These are phyloP conservation scores for Sporothrix inflata DNA, from an alignment of 2,329 filamentous ascomycete species.

Conservation along the genomic window DNA sequence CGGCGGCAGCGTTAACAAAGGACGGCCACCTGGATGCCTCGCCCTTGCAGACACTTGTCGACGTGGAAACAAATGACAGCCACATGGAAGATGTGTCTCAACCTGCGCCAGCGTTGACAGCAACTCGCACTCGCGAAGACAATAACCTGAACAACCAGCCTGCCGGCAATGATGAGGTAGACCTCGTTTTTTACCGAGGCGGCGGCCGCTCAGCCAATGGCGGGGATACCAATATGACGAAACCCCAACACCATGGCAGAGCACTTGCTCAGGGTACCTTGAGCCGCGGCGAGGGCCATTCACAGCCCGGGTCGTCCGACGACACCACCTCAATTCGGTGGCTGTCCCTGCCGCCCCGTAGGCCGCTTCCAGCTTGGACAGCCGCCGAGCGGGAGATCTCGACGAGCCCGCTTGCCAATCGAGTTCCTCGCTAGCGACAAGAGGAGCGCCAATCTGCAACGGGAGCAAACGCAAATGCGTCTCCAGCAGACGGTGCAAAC, in stretches of 20 bases:
- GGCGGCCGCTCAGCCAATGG: neutral
- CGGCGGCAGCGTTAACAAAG: neutral
- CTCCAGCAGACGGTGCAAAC: neutral
- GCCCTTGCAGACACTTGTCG: neutral
- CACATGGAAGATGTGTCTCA: neutral
- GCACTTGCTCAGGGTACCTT: neutral
- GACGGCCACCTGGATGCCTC: neutral
- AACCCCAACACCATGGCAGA: neutral
- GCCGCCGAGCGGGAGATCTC: constrained; percentile 22
- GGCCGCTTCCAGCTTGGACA: constrained; percentile 28
- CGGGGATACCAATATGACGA: neutral
- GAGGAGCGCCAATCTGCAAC: neutral
- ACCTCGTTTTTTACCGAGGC: neutral
- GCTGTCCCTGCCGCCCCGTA: constrained; percentile 31
- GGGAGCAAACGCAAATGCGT: neutral
- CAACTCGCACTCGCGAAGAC: neutral
- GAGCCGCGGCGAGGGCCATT: neutral
- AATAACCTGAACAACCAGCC: neutral
- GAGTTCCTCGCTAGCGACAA: constrained; percentile 26
- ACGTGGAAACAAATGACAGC: neutral
- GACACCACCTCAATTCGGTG: constrained; percentile 1
- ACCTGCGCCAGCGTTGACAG: neutral
- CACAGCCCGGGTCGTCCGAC: constrained; percentile 3
- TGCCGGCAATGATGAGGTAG: neutral
- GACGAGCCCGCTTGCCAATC: constrained; percentile 21